Percentiles rank a stretch among this genome's conserved stretches.
These are phyloP conservation scores for Cytospora leucostoma DNA, from an alignment of 2,329 filamentous ascomycete genomes.

Conservation along the genomic window DNA sequence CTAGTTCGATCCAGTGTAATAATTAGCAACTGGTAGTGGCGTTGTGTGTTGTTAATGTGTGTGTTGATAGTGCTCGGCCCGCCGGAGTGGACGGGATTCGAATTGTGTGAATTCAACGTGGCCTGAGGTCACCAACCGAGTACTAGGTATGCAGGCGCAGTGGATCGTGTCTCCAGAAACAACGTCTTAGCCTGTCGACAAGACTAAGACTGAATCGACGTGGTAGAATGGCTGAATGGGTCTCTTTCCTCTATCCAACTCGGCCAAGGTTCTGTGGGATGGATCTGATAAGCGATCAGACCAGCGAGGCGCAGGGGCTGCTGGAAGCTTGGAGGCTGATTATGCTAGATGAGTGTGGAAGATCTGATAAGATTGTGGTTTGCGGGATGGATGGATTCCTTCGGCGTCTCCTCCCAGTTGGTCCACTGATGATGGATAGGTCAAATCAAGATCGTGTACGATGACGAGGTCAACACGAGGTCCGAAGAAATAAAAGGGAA, in stretches of 20 bases:
- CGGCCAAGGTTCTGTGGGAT: background rate
- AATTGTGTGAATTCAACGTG: background rate
- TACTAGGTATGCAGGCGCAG: background rate
- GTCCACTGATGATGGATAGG: background rate
- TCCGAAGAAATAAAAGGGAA: slow-evolving; percentile 1
- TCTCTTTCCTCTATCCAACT: background rate
- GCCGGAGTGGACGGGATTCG: background rate
- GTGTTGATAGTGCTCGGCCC: background rate
- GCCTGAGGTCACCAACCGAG: background rate
- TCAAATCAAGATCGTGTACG: background rate
- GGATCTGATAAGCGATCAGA: background rate
- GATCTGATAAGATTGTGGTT: slow-evolving; percentile 12
- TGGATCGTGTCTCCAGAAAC: background rate
- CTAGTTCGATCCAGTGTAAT: background rate
- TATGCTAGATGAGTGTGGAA: background rate
- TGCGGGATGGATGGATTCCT: background rate
- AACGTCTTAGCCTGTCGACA: background rate
- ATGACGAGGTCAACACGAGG: background rate
- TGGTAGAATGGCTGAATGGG: background rate
- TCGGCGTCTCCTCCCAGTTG: background rate
- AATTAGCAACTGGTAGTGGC: background rate
- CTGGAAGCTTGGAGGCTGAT: background rate
- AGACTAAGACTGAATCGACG: background rate
- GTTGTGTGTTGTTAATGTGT: background rate
- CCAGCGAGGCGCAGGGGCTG: background rate